Evolutionary conservation across 257 asterid species (phyloP), one percentile per base, ranked within the genome.

Genomic region (Prunella vulgaris): DNA sequence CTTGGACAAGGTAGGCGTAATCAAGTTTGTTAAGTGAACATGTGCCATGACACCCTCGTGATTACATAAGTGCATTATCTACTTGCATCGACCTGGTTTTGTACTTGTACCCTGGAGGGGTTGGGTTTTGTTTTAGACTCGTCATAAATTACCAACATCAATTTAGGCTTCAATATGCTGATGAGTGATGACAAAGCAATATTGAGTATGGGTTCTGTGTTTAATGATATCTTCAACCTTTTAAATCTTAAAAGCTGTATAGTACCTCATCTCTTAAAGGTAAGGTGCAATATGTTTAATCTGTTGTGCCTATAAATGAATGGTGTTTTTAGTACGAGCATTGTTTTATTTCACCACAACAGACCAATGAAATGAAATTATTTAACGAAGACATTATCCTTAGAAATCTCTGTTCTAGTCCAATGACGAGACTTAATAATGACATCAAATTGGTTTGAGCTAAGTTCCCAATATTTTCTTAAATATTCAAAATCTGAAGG

Each of bases 1-100:
- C 78, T 82, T 91, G 85, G 99, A 94, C 71, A 94, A 94, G 99
- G 99, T 91, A 80, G 21, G 80, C 52, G 71, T 75, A 69, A 38
- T 60, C 64, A 65, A n/a, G 66, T 40, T 60, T 76, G 13, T 46
- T 27, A 49, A 49, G 49, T 60, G 62, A 75, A 65, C 64, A 66
- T 64, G 35, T 28, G 58, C 44, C 24, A 7, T 35, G 58, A 49
- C 64, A 49, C 60, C 54, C 56, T 13, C 17, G 9, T 42, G 51
- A 42, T 42, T 17, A 42, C 13, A 42, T 42, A 42, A 13, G 7
- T 42, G 18, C 51, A 42, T 42, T 42, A n/a, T 42, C 51, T 42
- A 42, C 18, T 42, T 42, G 51, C 51, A 42, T 42, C 51, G 17
- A 42, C 17, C 51, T 42, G 15, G 51, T 42, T 42, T 40, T 42